Base-by-base conservation (phyloP, 805 yeast species). In the Nakazawaea peltata region DNA sequence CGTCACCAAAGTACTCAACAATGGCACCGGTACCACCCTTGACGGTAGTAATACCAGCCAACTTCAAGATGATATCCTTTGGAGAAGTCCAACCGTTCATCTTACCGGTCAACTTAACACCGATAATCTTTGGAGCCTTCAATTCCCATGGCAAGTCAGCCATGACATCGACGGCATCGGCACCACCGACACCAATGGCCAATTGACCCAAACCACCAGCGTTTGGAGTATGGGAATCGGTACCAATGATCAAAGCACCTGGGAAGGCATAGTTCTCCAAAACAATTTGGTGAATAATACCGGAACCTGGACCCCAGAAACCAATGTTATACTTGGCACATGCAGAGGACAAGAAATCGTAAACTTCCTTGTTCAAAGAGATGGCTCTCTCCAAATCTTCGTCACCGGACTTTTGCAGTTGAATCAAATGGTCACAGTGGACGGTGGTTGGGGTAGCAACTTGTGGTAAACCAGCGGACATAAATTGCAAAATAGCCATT, bases 111-210 rank as follows among this genome's bases (percentile, higher is more conserved):
- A 92, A 74, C 62, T 86, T 82, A 50, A 92, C 95, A 63, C 98
- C 98, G 45, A 92, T 67, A 28, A 87, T 67, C 64, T 85, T 85
- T 49, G 98, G 98, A 37, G 97, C 97, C 69, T 88, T 88, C 60
- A 92, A 74, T 67, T 92, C 98, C 98, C 98, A 92, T 39, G 98
- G 97, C 21, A 92, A 81, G 46, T 92, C 95, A 29, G 97, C 87
- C 54, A 92, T 67, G 34, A 92, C 98, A 61, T 92, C 98, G 37
- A 92, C 98, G 27, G 98, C 98, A 64, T 92, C 98, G 37, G 98
- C 98, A 69, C 98, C 98, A 65, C 98, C 98, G 27, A 92, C 98
- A 65, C 98, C 98, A 57, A 92, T 92, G 51, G 98, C 97, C 47
- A 90, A 80, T 47, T 95, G 95, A 57, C 98, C 98, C 44, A 92